Conservation (phyloP, 2,329 filamentous ascomycete species). For the Neofusicoccum cordaticola region DNA sequence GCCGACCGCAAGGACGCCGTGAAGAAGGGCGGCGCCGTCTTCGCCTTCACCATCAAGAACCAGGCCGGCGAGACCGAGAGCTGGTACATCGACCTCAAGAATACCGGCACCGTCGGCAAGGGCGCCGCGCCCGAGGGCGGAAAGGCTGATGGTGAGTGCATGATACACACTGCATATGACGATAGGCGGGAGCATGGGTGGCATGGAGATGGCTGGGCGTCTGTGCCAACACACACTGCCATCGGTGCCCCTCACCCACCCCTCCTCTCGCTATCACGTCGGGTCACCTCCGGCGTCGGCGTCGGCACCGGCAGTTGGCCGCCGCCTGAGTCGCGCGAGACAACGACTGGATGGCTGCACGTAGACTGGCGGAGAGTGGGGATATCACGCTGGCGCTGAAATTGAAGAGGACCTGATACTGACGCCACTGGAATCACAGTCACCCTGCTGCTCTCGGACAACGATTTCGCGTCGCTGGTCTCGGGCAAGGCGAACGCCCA, state of each 20-base stretch:
- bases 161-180: background rate
- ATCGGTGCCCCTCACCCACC: background rate
- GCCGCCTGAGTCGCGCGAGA: background rate
- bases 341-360: background rate
- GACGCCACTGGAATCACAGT: constrained; percentile 45
- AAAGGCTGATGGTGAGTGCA: constrained; percentile 74
- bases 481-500: constrained; percentile 90
- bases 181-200: background rate
- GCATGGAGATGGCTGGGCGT: background rate
- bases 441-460: constrained; percentile 78
- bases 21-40: constrained; percentile 82
- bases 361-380: background rate
- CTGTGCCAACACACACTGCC: background rate
- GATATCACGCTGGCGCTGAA: too few species aligned
- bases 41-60: constrained; percentile 93
- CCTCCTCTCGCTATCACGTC: background rate
- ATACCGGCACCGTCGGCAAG: constrained; percentile 76
- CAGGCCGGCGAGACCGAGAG: constrained; percentile 70
- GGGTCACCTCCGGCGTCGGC: background rate
- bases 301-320: background rate
- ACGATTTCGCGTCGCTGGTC: constrained; percentile 81
- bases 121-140: constrained; percentile 65
- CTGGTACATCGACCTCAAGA: constrained; percentile 96
- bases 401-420: background rate
- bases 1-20: constrained; percentile 81